Percentiles rank a stretch among this genome's conserved stretches.
Conservation (phyloP, 345 rosid genomes). For the Kandelia obovata region DNA sequence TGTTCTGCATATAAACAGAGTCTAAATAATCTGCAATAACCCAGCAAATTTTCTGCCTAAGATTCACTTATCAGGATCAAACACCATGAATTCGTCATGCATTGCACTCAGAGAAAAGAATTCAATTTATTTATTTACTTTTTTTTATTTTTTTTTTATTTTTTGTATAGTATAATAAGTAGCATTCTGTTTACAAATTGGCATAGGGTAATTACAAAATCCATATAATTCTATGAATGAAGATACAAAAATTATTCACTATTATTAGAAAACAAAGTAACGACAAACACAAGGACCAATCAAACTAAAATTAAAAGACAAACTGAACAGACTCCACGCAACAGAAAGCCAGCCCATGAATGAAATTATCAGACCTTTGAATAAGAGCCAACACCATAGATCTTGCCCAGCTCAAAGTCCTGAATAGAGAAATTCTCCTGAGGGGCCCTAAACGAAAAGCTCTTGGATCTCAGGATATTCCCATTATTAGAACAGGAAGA, state of each 20-base stretch:
- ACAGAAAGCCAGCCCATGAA: neutral
- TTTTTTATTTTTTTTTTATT: no score
- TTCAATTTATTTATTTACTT: no score
- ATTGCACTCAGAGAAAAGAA: no score
- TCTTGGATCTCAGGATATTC: conserved; percentile 53
- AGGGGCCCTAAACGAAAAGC: conserved; percentile 97
- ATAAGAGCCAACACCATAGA: conserved; percentile 97
- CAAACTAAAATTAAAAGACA: conserved; percentile 6
- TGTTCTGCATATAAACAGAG: neutral
- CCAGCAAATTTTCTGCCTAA: no score
- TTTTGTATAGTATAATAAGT: no score
- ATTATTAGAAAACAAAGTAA: neutral
- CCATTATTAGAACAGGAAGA: conserved; percentile 20
- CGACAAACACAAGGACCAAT: conserved; percentile 6
- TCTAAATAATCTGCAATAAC: neutral
- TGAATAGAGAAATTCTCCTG: conserved; percentile 85
- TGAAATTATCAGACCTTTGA: conserved; percentile 58
- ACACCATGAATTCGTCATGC: no score
- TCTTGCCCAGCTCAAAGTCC: conserved; percentile 96
- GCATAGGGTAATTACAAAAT: neutral
- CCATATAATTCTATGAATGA: conserved; percentile 6
- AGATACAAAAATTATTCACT: conserved; percentile 8
- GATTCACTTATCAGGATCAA: no score
- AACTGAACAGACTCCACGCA: neutral
- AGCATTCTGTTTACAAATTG: neutral